Base-by-base conservation (phyloP, 768 basidiomycete genomes). In the Roridomyces roridus region DNA sequence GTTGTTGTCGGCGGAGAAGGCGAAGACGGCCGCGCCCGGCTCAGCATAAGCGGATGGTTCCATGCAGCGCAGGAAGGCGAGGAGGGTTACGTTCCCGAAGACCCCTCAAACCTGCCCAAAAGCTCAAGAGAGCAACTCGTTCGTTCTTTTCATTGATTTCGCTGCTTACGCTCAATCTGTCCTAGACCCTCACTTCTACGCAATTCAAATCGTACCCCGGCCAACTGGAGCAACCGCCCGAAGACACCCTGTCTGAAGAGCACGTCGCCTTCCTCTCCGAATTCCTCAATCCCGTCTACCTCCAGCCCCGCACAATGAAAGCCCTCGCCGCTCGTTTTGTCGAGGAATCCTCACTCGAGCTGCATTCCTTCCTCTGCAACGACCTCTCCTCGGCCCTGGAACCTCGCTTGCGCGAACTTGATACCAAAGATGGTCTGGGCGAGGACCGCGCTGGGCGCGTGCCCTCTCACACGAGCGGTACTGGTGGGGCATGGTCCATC, bases 41-140 rank as follows among this genome's bases (percentile, higher is more conserved):
- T 98, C 65, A 94, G 91, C 62, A 91, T 98, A 65, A 94, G 91
- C 64, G 96, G 96, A 7, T 98, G 96, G 96, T 98, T 98, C 76
- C 96, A 98, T 69, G 86, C 88, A 21, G 89, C 94, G 0, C 87
- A 96, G 67, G 87, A 90, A 60, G 94, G 92, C 11, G 96, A 98
- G 70, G 91, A 94, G 35, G 95, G 92, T 0, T 94, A 92, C 66
- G 79, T 84, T 43, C 74, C 79, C 0, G 86, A 87, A 40, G 57
- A 73, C 15, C 67, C 72, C 35, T 71, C 68, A 25, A 64, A 75
- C 20, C 78, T 82, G 46, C 63, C 80, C 28, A 89, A 91, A 72
- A 94, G 88, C 71, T 96, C 94, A 5, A 82, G 96, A 51, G 92
- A 96, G 69, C 96, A 98, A 71, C 88, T 98, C 31, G 96, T 96